Percentiles rank a stretch among this genome's conserved stretches.
phyloP scores from a whole-genome alignment of 2,329 filamentous ascomycete species.

The Emericellopsis atlantica region DNA sequence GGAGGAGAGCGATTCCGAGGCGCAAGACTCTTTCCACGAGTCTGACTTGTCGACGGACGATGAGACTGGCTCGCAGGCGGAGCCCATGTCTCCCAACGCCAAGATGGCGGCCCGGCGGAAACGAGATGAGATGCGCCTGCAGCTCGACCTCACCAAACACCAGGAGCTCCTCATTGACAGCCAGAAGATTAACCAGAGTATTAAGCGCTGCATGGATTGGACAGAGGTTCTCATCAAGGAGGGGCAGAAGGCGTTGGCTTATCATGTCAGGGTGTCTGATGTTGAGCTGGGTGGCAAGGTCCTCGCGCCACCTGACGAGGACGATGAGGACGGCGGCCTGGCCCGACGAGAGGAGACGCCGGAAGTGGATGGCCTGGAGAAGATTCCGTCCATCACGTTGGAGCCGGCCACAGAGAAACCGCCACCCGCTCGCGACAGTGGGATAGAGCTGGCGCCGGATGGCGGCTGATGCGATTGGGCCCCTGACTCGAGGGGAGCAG shows the following conservation, averaged over 20 bases:
- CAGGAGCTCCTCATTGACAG: constrained; percentile 79
- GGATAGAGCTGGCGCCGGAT: constrained; percentile 33
- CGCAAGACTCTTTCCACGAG: constrained; percentile 38
- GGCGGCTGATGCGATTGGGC: constrained; percentile 13
- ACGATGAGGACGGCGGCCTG: constrained; percentile 20
- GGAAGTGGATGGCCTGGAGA: constrained; percentile 1
- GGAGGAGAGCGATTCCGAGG: constrained; percentile 28
- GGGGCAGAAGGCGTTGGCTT: constrained; percentile 75
- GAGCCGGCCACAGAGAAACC: constrained; percentile 8
- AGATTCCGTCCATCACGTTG: neutral
- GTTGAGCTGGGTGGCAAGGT: constrained; percentile 73
- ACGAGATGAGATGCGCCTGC: constrained; percentile 71
- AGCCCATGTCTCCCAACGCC: constrained; percentile 26
- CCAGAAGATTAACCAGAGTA: constrained; percentile 89
- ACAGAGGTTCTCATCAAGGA: constrained; percentile 86
- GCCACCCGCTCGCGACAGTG: constrained; percentile 37
- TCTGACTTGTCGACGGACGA: constrained; percentile 31
- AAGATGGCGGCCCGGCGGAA: constrained; percentile 34
- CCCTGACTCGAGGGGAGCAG: neutral
- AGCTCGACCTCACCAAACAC: constrained; percentile 77
- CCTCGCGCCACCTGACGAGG: constrained; percentile 54
- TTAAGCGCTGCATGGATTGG: constrained; percentile 80
- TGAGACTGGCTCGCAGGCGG: constrained; percentile 10
- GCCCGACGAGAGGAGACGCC: constrained; percentile 7
- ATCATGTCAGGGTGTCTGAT: constrained; percentile 67